These are phyloP conservation scores for Dactylis glomerata DNA, from an alignment of 176 grass and related monocot species.

Conservation along the genomic window DNA sequence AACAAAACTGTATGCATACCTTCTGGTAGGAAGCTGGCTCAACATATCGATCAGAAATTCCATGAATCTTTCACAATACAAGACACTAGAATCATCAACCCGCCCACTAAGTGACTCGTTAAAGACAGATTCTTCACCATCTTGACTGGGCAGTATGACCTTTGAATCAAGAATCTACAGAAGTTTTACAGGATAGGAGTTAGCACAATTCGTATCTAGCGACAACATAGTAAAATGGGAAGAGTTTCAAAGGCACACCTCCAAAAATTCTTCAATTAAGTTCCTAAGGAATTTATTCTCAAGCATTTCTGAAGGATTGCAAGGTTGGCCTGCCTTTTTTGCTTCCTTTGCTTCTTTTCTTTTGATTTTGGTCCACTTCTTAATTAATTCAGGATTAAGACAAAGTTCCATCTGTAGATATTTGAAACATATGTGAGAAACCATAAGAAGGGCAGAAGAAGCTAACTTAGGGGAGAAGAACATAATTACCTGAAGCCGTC, in stretches of 20 bases:
- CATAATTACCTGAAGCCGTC: constrained; percentile 67
- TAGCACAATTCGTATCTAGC: constrained; percentile 15
- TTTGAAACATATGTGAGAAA: constrained; percentile 47
- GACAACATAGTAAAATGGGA: constrained; percentile 8
- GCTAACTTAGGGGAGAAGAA: background rate
- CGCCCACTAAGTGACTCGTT: constrained; percentile 49
- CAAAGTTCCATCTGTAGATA: constrained; percentile 84
- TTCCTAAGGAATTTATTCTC: constrained; percentile 79
- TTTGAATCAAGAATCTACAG: constrained; percentile 83
- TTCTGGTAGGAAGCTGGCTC: constrained; percentile 96
- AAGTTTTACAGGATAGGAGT: background rate
- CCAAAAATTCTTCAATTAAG: constrained; percentile 91
- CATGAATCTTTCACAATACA: constrained; percentile 99
- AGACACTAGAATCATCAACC: constrained; percentile 77
- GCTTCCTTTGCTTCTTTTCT: constrained; percentile 88
- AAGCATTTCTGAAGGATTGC: constrained; percentile 54
- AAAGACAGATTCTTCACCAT: constrained; percentile 43
- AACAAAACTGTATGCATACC: constrained; percentile 41
- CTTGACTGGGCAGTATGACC: constrained; percentile 53
- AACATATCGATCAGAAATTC: constrained; percentile 99
- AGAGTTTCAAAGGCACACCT: constrained; percentile 48
- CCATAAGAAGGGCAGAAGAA: background rate
- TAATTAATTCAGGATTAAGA: constrained; percentile 84
- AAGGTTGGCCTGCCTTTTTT: constrained; percentile 54
- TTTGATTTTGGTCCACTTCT: constrained; percentile 94